A percentile compares a stretch with the other conserved stretches of the same genome.
Evolutionary conservation across 1,284 basidiomycete species (phyloP).

Genomic region (Cutaneotrichosporon dermatis): DNA sequence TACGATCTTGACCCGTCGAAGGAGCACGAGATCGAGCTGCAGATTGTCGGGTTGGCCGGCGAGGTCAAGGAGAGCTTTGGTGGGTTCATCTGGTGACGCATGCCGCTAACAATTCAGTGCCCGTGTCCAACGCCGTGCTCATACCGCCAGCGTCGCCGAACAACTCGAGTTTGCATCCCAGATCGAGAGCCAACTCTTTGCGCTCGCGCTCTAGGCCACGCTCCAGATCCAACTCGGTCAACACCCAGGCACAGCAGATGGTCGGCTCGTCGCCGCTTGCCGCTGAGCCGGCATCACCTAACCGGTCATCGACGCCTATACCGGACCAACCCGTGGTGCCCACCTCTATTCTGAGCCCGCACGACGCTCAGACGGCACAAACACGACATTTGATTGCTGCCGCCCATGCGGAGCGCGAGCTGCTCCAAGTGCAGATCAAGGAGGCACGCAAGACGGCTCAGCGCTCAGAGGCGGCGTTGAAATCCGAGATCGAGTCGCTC

Average conservation of each 20-base stretch:
- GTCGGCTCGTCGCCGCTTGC: conserved; percentile 19
- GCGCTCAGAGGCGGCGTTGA: conserved; percentile 45
- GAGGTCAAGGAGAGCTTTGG: conserved; percentile 24
- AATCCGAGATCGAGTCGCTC: conserved; percentile 45
- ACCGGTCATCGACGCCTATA: conserved; percentile 7
- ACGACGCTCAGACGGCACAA: conserved; percentile 42
- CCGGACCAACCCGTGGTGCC: conserved; percentile 22
- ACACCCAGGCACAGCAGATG: conserved; percentile 19
- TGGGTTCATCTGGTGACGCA: not conserved
- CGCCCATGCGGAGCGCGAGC: conserved; percentile 43
- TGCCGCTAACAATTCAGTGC: not conserved
- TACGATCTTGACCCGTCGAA: conserved; percentile 46
- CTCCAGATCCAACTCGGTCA: conserved; percentile 46
- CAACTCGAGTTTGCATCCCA: conserved; percentile 25
- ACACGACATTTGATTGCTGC: conserved; percentile 41
- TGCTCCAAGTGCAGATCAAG: conserved; percentile 44
- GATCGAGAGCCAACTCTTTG: conserved; percentile 46
- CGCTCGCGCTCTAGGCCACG: conserved; percentile 43
- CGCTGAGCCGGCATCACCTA: conserved; percentile 11
- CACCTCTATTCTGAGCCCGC: conserved; percentile 36
- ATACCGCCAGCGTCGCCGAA: conserved; percentile 36
- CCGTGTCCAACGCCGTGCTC: conserved; percentile 39
- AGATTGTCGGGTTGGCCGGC: conserved; percentile 41
- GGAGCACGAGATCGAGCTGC: conserved; percentile 49
- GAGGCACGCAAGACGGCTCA: conserved; percentile 46